Conservation (phyloP, 805 yeast species). For the Metschnikowia kunwiensis region DNA sequence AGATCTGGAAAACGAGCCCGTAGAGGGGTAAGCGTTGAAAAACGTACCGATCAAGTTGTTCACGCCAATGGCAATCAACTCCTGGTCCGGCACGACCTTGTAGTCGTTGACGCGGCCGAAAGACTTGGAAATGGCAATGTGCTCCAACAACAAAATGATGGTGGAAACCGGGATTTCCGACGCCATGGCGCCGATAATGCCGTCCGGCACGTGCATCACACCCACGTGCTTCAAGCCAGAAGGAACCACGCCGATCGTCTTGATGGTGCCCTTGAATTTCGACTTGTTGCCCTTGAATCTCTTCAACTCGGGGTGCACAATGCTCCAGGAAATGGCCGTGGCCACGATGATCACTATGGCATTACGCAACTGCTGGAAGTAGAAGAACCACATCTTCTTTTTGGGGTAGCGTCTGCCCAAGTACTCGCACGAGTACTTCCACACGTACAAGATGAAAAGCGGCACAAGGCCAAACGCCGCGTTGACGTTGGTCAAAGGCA, state of each 20-base stretch:
- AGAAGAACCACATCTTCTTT: slow-evolving; percentile 58
- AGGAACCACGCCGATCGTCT: slow-evolving; percentile 75
- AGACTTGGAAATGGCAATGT: slow-evolving; percentile 89
- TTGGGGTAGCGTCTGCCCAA: slow-evolving; percentile 65
- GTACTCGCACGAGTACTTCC: slow-evolving; percentile 63
- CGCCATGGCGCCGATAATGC: slow-evolving; percentile 58
- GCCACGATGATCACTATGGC: slow-evolving; percentile 80
- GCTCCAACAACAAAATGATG: slow-evolving; percentile 81
- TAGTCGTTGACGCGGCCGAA: slow-evolving; percentile 92
- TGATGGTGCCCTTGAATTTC: slow-evolving; percentile 45
- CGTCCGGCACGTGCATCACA: slow-evolving; percentile 60
- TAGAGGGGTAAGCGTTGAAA: slow-evolving; percentile 91
- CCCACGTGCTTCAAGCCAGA: slow-evolving; percentile 79
- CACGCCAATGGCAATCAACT: slow-evolving; percentile 88
- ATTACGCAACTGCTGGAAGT: slow-evolving; percentile 70
- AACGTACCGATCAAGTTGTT: slow-evolving; percentile 88
- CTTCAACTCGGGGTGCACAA: slow-evolving; percentile 49
- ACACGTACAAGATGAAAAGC: slow-evolving; percentile 62
- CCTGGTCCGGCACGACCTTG: slow-evolving; percentile 90
- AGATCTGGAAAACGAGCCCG: slow-evolving; percentile 93
- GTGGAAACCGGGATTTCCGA: slow-evolving; percentile 82
- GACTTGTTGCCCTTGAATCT: slow-evolving; percentile 29
- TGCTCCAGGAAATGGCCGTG: slow-evolving; percentile 78
- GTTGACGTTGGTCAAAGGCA: slow-evolving; percentile 65
- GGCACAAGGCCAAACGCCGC: slow-evolving; percentile 88